phyloP scores from a whole-genome alignment of 2,329 filamentous ascomycete genomes.

The Alternaria consortialis region DNA sequence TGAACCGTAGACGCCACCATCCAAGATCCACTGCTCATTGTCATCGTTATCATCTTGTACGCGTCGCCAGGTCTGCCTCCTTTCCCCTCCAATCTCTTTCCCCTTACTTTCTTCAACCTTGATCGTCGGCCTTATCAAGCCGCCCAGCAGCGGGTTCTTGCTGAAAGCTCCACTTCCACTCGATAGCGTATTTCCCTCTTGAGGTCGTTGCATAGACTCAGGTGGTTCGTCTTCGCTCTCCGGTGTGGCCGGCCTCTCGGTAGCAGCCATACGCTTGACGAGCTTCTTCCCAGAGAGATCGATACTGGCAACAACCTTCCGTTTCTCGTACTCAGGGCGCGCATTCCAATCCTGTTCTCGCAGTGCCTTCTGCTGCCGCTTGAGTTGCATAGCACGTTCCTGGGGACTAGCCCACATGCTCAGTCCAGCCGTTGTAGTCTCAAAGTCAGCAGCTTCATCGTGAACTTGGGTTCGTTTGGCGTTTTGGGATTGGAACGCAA shows the following conservation, averaged over 20 bases:
- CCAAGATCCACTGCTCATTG: constrained; percentile 63
- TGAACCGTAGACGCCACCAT: constrained; percentile 59
- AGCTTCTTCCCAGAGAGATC: constrained; percentile 82
- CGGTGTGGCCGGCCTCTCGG: constrained; percentile 64
- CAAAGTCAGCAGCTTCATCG: constrained; percentile 82
- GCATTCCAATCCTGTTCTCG: constrained; percentile 88
- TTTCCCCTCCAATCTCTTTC: constrained; percentile 52
- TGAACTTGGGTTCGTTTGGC: constrained; percentile 83
- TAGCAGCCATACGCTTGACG: constrained; percentile 71
- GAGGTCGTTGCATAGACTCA: constrained; percentile 32
- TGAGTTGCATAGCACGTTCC: constrained; percentile 82
- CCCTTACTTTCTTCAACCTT: constrained; percentile 64
- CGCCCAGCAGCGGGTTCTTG: constrained; percentile 72
- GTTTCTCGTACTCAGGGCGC: constrained; percentile 87
- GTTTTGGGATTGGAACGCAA: constrained; percentile 86
- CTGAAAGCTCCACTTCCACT: constrained; percentile 68
- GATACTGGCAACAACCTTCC: constrained; percentile 82
- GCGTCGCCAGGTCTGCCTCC: constrained; percentile 57
- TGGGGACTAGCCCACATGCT: constrained; percentile 87
- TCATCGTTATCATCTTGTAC: constrained; percentile 64
- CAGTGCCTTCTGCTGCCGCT: constrained; percentile 83
- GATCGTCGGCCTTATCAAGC: constrained; percentile 70
- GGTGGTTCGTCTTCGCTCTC: constrained; percentile 61
- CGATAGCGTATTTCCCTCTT: constrained; percentile 37
- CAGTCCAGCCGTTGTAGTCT: constrained; percentile 66